A percentile compares a stretch with the other conserved stretches of the same genome.
phyloP scores from a whole-genome alignment of 305 asterid genomes.

The Fraxinus angustifolia region DNA sequence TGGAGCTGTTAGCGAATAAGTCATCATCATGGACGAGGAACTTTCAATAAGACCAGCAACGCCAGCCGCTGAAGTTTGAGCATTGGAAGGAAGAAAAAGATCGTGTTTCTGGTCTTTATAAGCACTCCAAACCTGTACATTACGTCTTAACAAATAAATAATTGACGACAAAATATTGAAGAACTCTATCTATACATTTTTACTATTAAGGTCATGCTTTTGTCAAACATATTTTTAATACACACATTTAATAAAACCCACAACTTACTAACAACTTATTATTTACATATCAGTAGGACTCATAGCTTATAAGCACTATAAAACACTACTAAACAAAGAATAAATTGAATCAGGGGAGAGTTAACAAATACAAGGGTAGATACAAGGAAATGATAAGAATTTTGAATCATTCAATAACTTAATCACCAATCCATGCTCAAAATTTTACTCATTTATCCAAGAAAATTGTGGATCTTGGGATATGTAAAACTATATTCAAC shows the following conservation, averaged over 20 bases:
- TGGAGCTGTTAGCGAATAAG: constrained; percentile 82
- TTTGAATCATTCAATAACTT: background rate
- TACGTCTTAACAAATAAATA: constrained; percentile 1
- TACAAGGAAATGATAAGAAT: background rate
- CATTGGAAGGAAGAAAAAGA: constrained; percentile 95
- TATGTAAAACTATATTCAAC: background rate
- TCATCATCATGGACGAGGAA: constrained; percentile 71
- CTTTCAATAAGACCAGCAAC: constrained; percentile 94
- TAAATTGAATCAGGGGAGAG: background rate
- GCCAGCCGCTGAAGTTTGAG: constrained; percentile 95
- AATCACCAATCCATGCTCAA: background rate
- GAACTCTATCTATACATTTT: background rate
- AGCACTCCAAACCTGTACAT: constrained; percentile 89
- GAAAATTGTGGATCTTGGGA: background rate
- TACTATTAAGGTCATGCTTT: background rate
- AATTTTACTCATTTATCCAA: background rate
- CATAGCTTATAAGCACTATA: too few relatives aligned
- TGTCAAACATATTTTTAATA: background rate
- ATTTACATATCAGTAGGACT: too few relatives aligned
- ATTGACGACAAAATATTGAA: background rate
- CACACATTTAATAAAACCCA: background rate
- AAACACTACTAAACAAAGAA: too few relatives aligned
- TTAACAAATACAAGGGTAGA: background rate
- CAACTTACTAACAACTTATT: background rate
- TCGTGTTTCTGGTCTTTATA: constrained; percentile 95